Percentiles rank a stretch among this genome's conserved stretches.
Evolutionary conservation across 768 basidiomycete species (phyloP).

Genomic region (Leucogyrophana mollusca): DNA sequence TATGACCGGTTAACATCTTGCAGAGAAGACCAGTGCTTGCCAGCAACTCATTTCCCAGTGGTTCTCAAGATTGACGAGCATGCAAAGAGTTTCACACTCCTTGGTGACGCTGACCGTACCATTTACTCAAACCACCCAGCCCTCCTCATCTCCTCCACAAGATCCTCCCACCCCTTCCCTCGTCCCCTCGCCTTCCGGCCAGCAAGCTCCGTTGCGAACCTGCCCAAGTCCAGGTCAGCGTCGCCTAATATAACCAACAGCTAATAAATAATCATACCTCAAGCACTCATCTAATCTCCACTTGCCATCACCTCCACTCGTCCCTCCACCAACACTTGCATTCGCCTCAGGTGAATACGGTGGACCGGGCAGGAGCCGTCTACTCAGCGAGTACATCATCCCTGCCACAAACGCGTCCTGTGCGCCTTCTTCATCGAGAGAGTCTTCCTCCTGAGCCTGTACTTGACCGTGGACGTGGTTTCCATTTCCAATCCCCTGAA

Average conservation of each 20-base stretch:
- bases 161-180: conserved; percentile 53
- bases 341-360: conserved; percentile 61
- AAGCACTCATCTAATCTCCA: conserved; percentile 86
- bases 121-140: conserved; percentile 71
- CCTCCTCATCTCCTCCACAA: conserved; percentile 70
- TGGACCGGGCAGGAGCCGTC: conserved; percentile 67
- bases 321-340: conserved; percentile 13
- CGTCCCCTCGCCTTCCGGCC: conserved; percentile 67
- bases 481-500: too few relatives aligned
- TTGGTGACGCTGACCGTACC: too few relatives aligned
- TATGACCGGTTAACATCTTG: too few relatives aligned
- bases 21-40: too few relatives aligned
- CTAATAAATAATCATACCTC: conserved; percentile 40
- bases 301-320: conserved; percentile 42
- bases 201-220: conserved; percentile 83
- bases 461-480: conserved; percentile 16
- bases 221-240: conserved; percentile 22
- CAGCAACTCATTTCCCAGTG: too few relatives aligned
- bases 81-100: too few relatives aligned
- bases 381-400: conserved; percentile 80
- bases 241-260: not conserved
- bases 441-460: conserved; percentile 37
- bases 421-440: conserved; percentile 72
- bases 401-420: conserved; percentile 85
- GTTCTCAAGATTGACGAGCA: too few relatives aligned